Percentiles rank a stretch among this genome's conserved stretches.
Conservation (phyloP, 129 eudicot species). For the Escallonia herrerae region DNA sequence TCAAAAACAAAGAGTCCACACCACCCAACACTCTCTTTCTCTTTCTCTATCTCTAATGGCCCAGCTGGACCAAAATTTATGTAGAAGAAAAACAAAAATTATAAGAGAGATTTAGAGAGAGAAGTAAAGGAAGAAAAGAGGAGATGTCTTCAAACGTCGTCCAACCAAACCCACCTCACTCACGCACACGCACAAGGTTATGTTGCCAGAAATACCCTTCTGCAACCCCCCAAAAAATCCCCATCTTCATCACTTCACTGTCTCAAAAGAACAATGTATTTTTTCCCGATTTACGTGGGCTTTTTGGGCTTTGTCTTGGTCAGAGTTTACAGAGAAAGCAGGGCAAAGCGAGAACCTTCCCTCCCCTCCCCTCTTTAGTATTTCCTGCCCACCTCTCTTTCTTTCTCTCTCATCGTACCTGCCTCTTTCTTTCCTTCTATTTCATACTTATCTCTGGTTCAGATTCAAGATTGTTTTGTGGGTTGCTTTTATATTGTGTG, state of each 20-base stretch:
- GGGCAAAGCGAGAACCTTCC: slow-evolving; percentile 54
- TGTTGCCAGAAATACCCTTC: slow-evolving; percentile 71
- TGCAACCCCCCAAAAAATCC: slow-evolving; percentile 65
- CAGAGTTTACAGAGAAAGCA: slow-evolving; percentile 59
- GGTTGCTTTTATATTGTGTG: slow-evolving; percentile 13
- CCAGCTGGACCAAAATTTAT: slow-evolving; percentile 65
- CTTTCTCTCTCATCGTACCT: slow-evolving; percentile 4
- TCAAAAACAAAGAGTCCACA: slow-evolving; percentile 44
- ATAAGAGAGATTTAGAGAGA: slow-evolving; percentile 19
- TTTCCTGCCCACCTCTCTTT: slow-evolving; percentile 15
- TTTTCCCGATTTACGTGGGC: slow-evolving; percentile 54
- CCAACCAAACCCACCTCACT: slow-evolving; percentile 60
- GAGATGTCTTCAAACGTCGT: slow-evolving; percentile 32
- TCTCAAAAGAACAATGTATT: slow-evolving; percentile 29
- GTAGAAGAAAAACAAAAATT: slow-evolving; percentile 29
- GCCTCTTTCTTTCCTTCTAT: slow-evolving; percentile 13
- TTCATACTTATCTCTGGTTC: neutral
- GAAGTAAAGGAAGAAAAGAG: slow-evolving; percentile 8
- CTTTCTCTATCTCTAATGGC: slow-evolving; percentile 53
- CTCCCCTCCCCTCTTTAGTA: slow-evolving; percentile 14
- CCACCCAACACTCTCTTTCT: slow-evolving; percentile 21
- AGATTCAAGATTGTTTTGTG: slow-evolving; percentile 5
- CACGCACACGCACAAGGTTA: slow-evolving; percentile 15
- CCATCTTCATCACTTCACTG: slow-evolving; percentile 82
- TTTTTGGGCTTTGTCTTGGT: slow-evolving; percentile 68